Conservation (phyloP, 73 alveolate genomes). For the Effrenium voratum region DNA sequence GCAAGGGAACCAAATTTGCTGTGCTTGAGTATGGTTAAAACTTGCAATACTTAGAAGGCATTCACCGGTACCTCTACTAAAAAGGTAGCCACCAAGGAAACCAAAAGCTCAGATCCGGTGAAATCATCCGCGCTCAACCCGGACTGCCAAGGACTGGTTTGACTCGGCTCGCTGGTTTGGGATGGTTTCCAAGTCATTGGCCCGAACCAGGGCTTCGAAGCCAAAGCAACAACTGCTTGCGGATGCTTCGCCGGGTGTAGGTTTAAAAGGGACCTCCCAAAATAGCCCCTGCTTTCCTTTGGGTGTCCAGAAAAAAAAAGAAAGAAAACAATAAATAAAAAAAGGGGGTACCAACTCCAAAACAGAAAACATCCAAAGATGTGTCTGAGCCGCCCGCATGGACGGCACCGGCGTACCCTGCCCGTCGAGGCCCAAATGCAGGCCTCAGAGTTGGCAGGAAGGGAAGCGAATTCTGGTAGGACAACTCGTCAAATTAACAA, state of each 20-base stretch:
- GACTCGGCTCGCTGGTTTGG: no score
- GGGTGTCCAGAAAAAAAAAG: background rate
- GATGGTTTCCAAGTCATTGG: no score
- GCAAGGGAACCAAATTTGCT: no score
- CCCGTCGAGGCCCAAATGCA: slow-evolving; percentile 54
- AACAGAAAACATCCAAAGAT: background rate
- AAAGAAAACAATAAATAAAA: background rate
- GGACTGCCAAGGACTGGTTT: no score
- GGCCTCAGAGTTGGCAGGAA: background rate
- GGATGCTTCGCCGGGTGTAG: background rate
- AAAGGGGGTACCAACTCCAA: background rate
- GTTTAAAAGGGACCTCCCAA: background rate
- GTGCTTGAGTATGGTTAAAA: no score
- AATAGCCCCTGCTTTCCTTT: background rate
- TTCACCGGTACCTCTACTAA: no score
- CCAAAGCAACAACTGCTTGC: background rate
- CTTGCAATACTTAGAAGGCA: no score
- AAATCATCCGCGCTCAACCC: no score
- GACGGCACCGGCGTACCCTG: slow-evolving; percentile 54
- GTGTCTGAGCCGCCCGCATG: background rate
- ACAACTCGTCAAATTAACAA: background rate
- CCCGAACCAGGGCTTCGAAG: no score
- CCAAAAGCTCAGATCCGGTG: no score
- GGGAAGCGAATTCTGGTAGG: no score
- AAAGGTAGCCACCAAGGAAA: no score